phyloP scores from a whole-genome alignment of 2,329 filamentous ascomycete species.

The Penicillium hesseltinei region DNA sequence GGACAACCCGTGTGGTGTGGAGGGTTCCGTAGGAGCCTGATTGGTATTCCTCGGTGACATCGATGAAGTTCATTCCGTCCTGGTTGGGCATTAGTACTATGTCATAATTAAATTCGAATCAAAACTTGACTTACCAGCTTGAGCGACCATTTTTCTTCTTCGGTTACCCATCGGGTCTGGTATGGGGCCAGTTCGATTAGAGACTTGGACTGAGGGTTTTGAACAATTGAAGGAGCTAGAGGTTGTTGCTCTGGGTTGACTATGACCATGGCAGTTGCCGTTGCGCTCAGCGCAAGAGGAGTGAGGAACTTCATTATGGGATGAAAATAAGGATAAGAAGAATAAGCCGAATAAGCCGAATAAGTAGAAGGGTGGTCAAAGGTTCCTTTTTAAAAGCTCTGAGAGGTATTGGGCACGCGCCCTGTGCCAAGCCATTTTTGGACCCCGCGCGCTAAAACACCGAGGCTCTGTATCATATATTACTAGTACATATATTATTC shows the following conservation, averaged over 20 bases:
- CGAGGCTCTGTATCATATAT: conserved; percentile 5
- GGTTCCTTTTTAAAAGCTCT: conserved; percentile 13
- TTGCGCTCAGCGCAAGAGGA: conserved; percentile 36
- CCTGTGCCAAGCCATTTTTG: conserved; percentile 22
- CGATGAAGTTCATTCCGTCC: conserved; percentile 87
- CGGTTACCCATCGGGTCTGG: conserved; percentile 80
- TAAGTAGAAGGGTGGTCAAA: background rate
- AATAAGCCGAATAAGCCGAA: background rate
- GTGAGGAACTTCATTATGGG: conserved; percentile 37
- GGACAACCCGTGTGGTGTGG: conserved; percentile 46
- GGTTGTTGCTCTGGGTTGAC: conserved; percentile 34
- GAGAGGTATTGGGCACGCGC: conserved; percentile 17
- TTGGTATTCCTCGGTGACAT: conserved; percentile 71
- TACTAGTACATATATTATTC: background rate
- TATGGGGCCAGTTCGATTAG: conserved; percentile 84
- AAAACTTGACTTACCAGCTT: conserved; percentile 61
- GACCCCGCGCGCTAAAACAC: conserved; percentile 22
- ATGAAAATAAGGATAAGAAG: background rate
- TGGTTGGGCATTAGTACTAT: conserved; percentile 36
- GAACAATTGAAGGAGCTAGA: conserved; percentile 24
- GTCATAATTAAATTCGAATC: background rate
- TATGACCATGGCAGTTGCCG: conserved; percentile 34
- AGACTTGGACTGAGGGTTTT: conserved; percentile 49
- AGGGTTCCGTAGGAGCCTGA: conserved; percentile 58
- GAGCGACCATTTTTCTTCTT: conserved; percentile 92